phyloP scores from a whole-genome alignment of 2,329 filamentous ascomycete genomes.

The Sphaerostilbella broomeana region DNA sequence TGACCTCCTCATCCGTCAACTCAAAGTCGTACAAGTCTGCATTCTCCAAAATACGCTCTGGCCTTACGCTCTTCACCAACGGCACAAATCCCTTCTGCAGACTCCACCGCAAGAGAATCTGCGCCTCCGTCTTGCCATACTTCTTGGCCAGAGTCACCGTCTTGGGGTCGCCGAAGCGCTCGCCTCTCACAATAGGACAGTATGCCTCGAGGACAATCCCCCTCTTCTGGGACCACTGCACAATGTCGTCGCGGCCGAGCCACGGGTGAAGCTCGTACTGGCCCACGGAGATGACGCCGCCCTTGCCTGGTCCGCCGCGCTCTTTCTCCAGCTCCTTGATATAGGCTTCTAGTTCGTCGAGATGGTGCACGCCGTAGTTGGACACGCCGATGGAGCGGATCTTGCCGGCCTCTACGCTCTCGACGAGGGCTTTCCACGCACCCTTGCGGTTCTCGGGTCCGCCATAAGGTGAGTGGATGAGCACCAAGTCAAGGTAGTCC shows the following conservation, averaged over 20 bases:
- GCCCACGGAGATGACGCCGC: constrained; percentile 71
- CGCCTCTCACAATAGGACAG: constrained; percentile 55
- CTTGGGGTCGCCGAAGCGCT: constrained; percentile 63
- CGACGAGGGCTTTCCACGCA: constrained; percentile 57
- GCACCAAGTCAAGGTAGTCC: constrained; percentile 60
- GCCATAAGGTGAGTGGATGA: constrained; percentile 57
- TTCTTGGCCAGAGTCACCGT: constrained; percentile 62
- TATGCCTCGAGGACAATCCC: constrained; percentile 59
- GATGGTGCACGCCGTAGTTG: constrained; percentile 58
- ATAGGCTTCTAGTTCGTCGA: constrained; percentile 53
- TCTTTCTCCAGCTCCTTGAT: constrained; percentile 56
- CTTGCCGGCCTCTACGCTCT: constrained; percentile 55
- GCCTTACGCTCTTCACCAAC: constrained; percentile 66
- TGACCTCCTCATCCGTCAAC: constrained; percentile 46
- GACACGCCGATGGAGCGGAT: constrained; percentile 57
- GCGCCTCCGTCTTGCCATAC: constrained; percentile 66
- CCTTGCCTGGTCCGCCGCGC: constrained; percentile 55
- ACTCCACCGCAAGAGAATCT: constrained; percentile 74
- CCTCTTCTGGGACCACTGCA: constrained; percentile 64
- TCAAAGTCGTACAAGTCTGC: constrained; percentile 49
- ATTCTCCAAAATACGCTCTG: constrained; percentile 61
- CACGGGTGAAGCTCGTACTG: constrained; percentile 91
- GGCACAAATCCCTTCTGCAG: constrained; percentile 72
- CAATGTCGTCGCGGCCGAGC: constrained; percentile 73
- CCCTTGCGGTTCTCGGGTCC: constrained; percentile 49